Base-by-base conservation (phyloP, 2,329 filamentous ascomycete species). In the Phialophora tarda region DNA sequence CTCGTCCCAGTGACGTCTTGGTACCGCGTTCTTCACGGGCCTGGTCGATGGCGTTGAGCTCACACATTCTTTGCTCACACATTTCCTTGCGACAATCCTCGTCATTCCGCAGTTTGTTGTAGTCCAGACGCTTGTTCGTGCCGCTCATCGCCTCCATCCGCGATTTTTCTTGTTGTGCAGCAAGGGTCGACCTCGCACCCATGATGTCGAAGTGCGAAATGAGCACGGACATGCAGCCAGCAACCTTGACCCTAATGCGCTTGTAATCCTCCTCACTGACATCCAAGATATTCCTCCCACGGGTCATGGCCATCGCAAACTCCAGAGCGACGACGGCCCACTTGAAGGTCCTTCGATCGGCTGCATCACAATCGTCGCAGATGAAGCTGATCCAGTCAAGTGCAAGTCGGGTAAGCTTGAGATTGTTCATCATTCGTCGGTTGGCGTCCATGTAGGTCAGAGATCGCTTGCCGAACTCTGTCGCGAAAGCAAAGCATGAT, bases 181-280 rank as follows among this genome's bases (percentile, higher is more conserved):
- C 95, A 69, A 97, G 85, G 50, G 90, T 97, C 6, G 93, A 97
- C 74, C 94, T 88, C 28, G 95, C 95, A 26, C 95, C 95, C 91
- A 99, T 97, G 78, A 99, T 98, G 78, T 99, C 95, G 74, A 99
- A 99, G 78, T 99, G 95, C 10, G 93, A 97, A 72, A 99, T 98
- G 57, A 99, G 84, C 26, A 99, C 85, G 23, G 92, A 93, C 95
- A 99, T 99, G 78, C 95, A 99, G 0, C 94, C 94, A 8, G 93
- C 93, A 4, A 99, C 95, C 78, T 97, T 98, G 65, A 88, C 84
- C 53, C 94, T 87, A 69, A 99, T 82, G 69, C 85, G 88, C 5
- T 89, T 86, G 76, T 97, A 99, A 75, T 99, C 94, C 48, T 90
- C 87, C 65, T 97, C 92, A 48, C 90, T 92, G 66, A 99, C 88